Conservation (phyloP, 2,329 filamentous ascomycete species). For the Colletotrichum sp. region DNA sequence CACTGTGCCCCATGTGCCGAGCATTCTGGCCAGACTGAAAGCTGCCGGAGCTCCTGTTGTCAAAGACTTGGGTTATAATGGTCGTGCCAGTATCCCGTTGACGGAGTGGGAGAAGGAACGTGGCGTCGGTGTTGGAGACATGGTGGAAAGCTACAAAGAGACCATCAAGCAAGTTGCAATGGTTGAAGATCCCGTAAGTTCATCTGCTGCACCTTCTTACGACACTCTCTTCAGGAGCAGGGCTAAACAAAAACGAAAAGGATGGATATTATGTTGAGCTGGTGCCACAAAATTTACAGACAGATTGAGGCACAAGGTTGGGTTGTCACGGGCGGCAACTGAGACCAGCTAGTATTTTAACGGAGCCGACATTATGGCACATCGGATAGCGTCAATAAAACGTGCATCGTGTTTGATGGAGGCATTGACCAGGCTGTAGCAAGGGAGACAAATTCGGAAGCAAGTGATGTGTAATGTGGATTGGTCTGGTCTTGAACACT, state of each 20-base stretch:
- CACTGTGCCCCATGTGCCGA: not conserved
- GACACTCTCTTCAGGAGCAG: rapidly evolving
- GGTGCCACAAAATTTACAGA: not conserved
- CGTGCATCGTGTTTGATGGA: not conserved
- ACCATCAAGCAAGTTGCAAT: not conserved
- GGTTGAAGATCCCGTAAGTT: not conserved
- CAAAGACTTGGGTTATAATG: not conserved
- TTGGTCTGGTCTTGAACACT: not conserved
- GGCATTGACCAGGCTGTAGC: not conserved
- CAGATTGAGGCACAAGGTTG: not conserved
- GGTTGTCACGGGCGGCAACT: not conserved
- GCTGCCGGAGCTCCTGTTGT: not conserved
- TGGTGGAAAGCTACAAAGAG: not conserved
- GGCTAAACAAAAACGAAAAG: not conserved
- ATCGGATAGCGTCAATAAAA: not conserved
- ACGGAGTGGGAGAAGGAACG: not conserved
- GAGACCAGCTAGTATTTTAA: not conserved
- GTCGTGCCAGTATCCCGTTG: not conserved
- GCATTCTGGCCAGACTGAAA: not conserved
- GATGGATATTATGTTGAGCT: not conserved
- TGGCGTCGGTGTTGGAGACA: not conserved
- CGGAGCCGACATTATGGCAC: not conserved
- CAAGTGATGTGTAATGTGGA: not conserved
- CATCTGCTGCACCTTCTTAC: not conserved
- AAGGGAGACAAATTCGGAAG: not conserved